A percentile compares a stretch with the other conserved stretches of the same genome.
These are phyloP conservation scores for Gossypium thurberi DNA, from an alignment of 345 rosid genomes.

Conservation along the genomic window DNA sequence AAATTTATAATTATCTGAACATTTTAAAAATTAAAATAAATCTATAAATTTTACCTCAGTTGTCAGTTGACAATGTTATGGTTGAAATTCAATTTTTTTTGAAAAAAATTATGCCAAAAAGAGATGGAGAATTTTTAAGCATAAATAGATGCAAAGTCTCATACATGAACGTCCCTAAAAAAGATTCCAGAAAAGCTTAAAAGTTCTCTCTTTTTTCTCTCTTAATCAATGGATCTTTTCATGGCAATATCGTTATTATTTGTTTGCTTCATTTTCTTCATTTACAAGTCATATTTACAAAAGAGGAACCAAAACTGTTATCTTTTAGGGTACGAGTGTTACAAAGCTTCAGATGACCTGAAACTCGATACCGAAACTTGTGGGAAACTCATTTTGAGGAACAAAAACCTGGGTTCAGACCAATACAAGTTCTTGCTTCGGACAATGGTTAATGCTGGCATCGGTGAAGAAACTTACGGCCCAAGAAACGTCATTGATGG, in stretches of 20 bases:
- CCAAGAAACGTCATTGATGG: conserved; percentile 45
- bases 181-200: background rate
- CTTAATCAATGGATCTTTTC: conserved; percentile 29
- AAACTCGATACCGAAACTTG: conserved; percentile 40
- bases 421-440: conserved; percentile 53
- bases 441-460: conserved; percentile 57
- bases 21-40: too few species aligned
- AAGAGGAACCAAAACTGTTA: conserved; percentile 45
- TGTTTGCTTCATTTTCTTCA: conserved; percentile 24
- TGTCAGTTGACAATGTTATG: too few species aligned
- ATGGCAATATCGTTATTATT: conserved; percentile 18
- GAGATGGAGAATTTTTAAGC: background rate
- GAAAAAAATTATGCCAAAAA: background rate
- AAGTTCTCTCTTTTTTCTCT: background rate
- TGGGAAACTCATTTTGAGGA: conserved; percentile 33
- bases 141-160: background rate
- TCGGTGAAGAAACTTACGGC: conserved; percentile 64
- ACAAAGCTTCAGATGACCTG: conserved; percentile 44
- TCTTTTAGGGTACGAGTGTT: conserved; percentile 63
- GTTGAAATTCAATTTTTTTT: too few species aligned
- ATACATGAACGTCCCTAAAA: background rate
- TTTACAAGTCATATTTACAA: conserved; percentile 25
- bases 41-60: too few species aligned
- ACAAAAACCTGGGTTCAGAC: conserved; percentile 43
- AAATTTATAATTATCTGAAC: too few species aligned